phyloP scores from a whole-genome alignment of 2,329 filamentous ascomycete species.

The Pseudogymnoascus sp. region DNA sequence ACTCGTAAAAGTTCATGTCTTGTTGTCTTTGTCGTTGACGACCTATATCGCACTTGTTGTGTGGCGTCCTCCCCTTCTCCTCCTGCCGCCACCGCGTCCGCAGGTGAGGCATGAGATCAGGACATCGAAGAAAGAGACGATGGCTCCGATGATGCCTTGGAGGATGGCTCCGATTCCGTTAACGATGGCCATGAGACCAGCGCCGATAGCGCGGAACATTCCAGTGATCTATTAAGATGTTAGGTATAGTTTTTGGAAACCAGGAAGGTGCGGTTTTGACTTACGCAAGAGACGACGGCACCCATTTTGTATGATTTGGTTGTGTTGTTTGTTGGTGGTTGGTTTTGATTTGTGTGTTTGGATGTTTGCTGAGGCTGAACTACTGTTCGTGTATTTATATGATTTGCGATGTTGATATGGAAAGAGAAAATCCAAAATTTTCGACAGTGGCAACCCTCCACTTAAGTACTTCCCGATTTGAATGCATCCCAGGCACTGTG shows the following conservation, averaged over 20 bases:
- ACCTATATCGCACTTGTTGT: slow-evolving; percentile 15
- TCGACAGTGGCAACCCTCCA: slow-evolving; percentile 1
- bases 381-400: neutral
- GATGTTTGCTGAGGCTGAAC: neutral
- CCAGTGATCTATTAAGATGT: slow-evolving; percentile 23
- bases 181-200: slow-evolving; percentile 41
- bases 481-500: neutral
- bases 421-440: neutral
- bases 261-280: slow-evolving; percentile 12
- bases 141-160: slow-evolving; percentile 27
- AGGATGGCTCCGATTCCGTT: slow-evolving; percentile 41
- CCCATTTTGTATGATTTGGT: slow-evolving; percentile 28
- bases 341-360: slow-evolving; percentile 14
- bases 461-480: slow-evolving; percentile 1
- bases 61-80: slow-evolving; percentile 15
- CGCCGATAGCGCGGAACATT: slow-evolving; percentile 28
- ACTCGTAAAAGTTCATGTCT: neutral
- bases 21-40: neutral
- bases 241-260: slow-evolving; percentile 12
- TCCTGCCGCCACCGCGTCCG: slow-evolving; percentile 26
- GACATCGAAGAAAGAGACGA: slow-evolving; percentile 30
- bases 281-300: slow-evolving; percentile 31
- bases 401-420: slow-evolving; percentile 1
- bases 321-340: slow-evolving; percentile 12
- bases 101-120: slow-evolving; percentile 32